Evolutionary conservation across 345 rosid genomes (phyloP).

Genomic region (Corchorus olitorius): DNA sequence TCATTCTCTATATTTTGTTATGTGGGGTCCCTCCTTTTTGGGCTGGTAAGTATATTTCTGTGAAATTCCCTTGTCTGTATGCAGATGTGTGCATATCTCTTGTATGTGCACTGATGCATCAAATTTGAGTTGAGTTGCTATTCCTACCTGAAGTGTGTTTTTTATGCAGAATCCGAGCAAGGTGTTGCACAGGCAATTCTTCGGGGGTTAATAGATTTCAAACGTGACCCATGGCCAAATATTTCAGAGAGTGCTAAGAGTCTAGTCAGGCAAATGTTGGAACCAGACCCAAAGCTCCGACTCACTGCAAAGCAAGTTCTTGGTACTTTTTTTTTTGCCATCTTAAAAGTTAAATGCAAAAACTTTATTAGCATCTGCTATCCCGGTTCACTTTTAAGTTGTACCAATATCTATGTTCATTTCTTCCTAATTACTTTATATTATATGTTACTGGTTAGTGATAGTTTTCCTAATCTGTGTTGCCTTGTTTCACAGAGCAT

Average conservation of each 20-base stretch:
- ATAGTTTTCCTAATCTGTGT: constrained; percentile 21
- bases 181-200: constrained; percentile 99
- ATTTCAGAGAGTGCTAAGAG: constrained; percentile 90
- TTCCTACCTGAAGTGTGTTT: constrained; percentile 13
- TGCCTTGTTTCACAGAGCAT: constrained; percentile 62
- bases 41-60: constrained; percentile 67
- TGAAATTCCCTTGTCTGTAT: neutral
- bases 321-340: constrained; percentile 54
- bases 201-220: constrained; percentile 94
- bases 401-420: neutral
- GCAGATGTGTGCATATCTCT: neutral
- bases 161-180: constrained; percentile 89
- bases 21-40: constrained; percentile 99
- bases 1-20: constrained; percentile 86
- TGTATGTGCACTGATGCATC: neutral
- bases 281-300: constrained; percentile 95
- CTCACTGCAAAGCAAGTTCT: constrained; percentile 95
- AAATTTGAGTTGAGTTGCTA: neutral
- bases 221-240: constrained; percentile 99
- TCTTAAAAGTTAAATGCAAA: neutral
- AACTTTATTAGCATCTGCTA: neutral
- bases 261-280: constrained; percentile 93
- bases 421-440: neutral
- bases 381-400: neutral
- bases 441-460: neutral